Evolutionary conservation across 169 alveolate species (phyloP).

Genomic region (Eimeria praecox): DNA sequence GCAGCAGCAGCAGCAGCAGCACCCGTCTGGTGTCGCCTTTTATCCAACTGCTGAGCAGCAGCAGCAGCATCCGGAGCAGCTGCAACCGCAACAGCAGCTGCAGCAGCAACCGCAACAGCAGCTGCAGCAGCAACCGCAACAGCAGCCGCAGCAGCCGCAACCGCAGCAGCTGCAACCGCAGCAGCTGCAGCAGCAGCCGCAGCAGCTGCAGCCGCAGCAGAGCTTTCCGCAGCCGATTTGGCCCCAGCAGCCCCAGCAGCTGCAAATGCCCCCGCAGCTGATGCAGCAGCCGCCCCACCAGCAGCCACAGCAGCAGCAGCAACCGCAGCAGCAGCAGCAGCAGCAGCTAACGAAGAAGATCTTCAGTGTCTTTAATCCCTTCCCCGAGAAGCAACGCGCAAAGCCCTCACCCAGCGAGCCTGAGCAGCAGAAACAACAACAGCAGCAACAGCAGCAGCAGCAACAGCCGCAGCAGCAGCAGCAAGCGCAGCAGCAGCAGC

Average conservation of each 20-base stretch:
- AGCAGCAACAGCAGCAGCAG: constrained; percentile 26
- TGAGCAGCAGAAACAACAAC: neutral
- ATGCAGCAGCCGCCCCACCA: constrained; percentile 35
- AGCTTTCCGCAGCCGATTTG: constrained; percentile 37
- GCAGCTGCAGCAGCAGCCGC: constrained; percentile 40
- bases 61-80: neutral
- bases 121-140: constrained; percentile 14
- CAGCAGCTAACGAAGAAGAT: constrained; percentile 16
- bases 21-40: neutral
- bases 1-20: constrained; percentile 6
- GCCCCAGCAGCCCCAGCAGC: constrained; percentile 45
- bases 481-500: neutral
- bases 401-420: neutral
- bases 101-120: neutral
- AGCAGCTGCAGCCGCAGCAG: constrained; percentile 24
- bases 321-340: constrained; percentile 29
- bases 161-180: constrained; percentile 7
- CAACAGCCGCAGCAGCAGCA: neutral
- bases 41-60: neutral
- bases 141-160: constrained; percentile 11
- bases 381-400: constrained; percentile 33
- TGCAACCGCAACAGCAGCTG: neutral
- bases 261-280: constrained; percentile 8
- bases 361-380: constrained; percentile 36
- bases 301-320: constrained; percentile 37